Percentiles rank a stretch among this genome's conserved stretches.
Conservation (phyloP, 2,329 filamentous ascomycete species). For the Clonostachys byssicola region DNA sequence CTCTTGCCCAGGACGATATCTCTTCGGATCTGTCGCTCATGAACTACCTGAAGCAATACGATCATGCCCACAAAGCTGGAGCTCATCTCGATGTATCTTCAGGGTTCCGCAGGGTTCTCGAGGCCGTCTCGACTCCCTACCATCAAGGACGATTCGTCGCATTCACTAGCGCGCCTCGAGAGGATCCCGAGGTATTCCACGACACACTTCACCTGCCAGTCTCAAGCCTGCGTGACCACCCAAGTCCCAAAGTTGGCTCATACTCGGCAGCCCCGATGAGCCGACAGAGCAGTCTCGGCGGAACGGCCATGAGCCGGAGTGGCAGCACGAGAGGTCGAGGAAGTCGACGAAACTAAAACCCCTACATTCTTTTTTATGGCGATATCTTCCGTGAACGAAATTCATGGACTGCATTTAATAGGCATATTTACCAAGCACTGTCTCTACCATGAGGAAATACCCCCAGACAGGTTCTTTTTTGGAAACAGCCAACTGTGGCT, state of each 20-base stretch:
- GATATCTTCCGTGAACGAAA: no score
- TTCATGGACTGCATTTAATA: no score
- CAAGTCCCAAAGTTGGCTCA: conserved; percentile 16
- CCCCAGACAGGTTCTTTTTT: no score
- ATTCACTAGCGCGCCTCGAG: conserved; percentile 38
- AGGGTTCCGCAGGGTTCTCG: conserved; percentile 50
- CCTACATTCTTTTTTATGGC: no score
- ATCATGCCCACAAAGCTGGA: conserved; percentile 45
- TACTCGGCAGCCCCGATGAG: conserved; percentile 45
- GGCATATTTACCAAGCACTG: no score
- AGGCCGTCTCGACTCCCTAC: conserved; percentile 46
- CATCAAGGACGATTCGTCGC: conserved; percentile 42
- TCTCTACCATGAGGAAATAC: no score
- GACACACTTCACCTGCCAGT: conserved; percentile 44
- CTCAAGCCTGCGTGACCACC: conserved; percentile 36
- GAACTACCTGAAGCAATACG: conserved; percentile 53
- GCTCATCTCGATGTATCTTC: conserved; percentile 51
- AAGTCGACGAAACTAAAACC: not conserved
- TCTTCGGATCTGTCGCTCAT: conserved; percentile 53
- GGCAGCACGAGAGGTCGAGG: conserved; percentile 44
- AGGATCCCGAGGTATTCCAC: conserved; percentile 43
- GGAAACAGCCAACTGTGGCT: no score
- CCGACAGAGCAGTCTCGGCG: conserved; percentile 50
- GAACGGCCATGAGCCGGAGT: conserved; percentile 52
- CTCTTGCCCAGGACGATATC: conserved; percentile 46